Evolutionary conservation across 2,329 filamentous ascomycete species (phyloP).

Genomic region (Ceratocystis harringtonii): DNA sequence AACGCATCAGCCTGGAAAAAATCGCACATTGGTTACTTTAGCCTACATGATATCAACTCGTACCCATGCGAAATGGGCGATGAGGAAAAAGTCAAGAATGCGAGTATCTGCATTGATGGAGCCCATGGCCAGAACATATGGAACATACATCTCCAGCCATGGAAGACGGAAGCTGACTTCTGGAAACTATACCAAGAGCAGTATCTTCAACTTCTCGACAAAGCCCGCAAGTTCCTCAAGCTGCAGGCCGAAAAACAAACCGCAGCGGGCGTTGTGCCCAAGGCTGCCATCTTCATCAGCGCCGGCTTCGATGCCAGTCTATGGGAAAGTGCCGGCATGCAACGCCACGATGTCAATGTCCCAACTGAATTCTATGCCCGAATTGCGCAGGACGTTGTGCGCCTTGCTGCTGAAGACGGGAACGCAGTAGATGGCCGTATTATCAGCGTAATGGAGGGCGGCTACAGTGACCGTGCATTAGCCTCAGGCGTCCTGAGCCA

Average conservation of each 20-base stretch:
- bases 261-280: constrained; percentile 46
- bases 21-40: constrained; percentile 86
- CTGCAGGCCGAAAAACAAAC: constrained; percentile 53
- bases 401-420: constrained; percentile 64
- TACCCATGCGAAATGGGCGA: constrained; percentile 95
- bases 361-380: constrained; percentile 93
- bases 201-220: constrained; percentile 64
- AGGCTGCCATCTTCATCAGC: constrained; percentile 83
- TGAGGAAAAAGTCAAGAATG: constrained; percentile 80
- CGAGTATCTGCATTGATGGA: constrained; percentile 85
- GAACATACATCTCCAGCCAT: constrained; percentile 87
- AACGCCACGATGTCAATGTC: constrained; percentile 87
- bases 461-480: constrained; percentile 85
- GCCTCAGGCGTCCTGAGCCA: constrained; percentile 83
- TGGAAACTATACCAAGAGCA: constrained; percentile 74
- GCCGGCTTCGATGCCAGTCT: constrained; percentile 96
- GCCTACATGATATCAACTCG: constrained; percentile 94
- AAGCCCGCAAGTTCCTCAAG: constrained; percentile 63
- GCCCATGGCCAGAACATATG: constrained; percentile 88
- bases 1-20: constrained; percentile 66
- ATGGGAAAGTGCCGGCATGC: constrained; percentile 85
- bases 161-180: constrained; percentile 71
- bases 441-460: constrained; percentile 87
- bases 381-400: constrained; percentile 72
- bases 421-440: constrained; percentile 67